phyloP scores from a whole-genome alignment of 2,329 filamentous ascomycete species.

The Chrysoporthe deuterocubensis region DNA sequence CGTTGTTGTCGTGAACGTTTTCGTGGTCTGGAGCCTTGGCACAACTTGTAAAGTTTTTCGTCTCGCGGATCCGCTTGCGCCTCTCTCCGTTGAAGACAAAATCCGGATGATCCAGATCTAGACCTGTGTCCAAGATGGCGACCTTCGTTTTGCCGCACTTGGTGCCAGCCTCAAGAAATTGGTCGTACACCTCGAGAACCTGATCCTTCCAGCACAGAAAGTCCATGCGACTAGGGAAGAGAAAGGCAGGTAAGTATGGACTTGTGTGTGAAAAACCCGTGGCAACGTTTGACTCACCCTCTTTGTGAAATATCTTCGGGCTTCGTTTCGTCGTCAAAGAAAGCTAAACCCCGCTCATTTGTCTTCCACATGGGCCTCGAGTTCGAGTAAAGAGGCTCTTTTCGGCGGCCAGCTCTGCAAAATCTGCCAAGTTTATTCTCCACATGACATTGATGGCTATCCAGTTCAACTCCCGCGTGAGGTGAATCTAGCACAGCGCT shows the following conservation, averaged over 20 bases:
- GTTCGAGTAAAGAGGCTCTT: background rate
- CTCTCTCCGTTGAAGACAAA: background rate
- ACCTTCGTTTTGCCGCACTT: background rate
- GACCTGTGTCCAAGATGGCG: background rate
- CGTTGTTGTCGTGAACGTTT: background rate
- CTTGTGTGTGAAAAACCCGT: background rate
- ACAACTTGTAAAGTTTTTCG: background rate
- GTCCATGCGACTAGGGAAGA: background rate
- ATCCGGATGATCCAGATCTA: background rate
- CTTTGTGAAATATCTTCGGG: background rate
- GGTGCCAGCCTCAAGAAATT: background rate
- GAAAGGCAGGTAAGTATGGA: background rate
- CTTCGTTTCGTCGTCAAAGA: background rate
- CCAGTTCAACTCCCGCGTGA: too few relatives aligned
- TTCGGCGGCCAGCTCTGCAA: too few relatives aligned
- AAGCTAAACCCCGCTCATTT: background rate
- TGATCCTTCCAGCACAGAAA: background rate
- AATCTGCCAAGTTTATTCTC: too few relatives aligned
- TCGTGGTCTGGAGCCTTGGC: background rate
- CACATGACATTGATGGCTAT: too few relatives aligned
- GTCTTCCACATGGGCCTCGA: background rate
- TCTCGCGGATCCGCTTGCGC: background rate
- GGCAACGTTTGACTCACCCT: background rate
- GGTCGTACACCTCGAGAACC: background rate
- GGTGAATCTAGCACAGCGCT: too few relatives aligned